Base-by-base conservation (phyloP, 2,329 filamentous ascomycete species). In the Sclerotinia sclerotiorum region DNA sequence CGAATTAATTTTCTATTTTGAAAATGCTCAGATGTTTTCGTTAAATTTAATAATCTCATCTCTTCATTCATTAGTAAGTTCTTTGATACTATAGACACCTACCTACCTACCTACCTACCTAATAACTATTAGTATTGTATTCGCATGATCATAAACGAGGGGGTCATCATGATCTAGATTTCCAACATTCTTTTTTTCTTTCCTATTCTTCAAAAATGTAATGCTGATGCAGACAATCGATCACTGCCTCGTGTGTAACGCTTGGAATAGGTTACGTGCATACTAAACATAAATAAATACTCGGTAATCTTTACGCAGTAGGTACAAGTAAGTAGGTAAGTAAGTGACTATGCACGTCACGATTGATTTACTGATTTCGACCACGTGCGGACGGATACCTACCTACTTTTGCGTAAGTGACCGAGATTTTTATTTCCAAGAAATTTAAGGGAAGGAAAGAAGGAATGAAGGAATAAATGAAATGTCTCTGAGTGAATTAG, bases 281-380 rank as follows among this genome's bases (percentile, higher is more conserved):
- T 60, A 52, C 48, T 21, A 27, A 60, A 51, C 13, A 52, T 52
- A 24, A 57, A 57, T 58, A 27, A 65, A 27, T 52, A 42, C 39
- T 42, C 11, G 39, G n/a, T 48, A 57, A n/a, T n/a, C n/a, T n/a
- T n/a, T n/a, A n/a, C n/a, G 55, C 29, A n/a, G n/a, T 29, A 29
- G 29, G 29, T 29, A 29, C 5, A 29, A 29, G 29, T 29, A 29
- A 29, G 29, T 29, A 29, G 2, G 29, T n/a, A 5, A 29, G 29
- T 29, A 48, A 61, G 17, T 39, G 58, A 24, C 49, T 52, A 52
- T 67, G 65, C 65, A 67, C 65, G 65, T 67, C 65, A 67, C 65
- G 65, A 54, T 52, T 61, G 57, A 39, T 61, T 39, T 19, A 54
- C 24, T 52, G 57, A 27, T 52, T 49, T 19, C 46, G 21, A 52